Conservation (phyloP, 495 filamentous ascomycete species). For the Hypoxylon lienhwacheense region DNA sequence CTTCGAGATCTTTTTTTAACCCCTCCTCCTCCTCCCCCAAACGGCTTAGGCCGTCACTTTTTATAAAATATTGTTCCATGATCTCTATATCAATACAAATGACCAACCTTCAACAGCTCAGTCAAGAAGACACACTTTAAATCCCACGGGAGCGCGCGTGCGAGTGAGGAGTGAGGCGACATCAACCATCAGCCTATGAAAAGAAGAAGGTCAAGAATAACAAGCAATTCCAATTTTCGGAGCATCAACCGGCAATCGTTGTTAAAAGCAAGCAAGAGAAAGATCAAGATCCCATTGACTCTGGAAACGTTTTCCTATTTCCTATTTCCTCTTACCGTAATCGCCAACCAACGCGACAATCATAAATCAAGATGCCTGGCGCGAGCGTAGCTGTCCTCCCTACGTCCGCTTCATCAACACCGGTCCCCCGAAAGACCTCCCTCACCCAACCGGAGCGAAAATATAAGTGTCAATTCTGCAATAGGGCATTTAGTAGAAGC, state of each 20-base stretch:
- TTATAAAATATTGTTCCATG: constrained; percentile 50
- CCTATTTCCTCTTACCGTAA: no score
- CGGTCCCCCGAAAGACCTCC: constrained; percentile 62
- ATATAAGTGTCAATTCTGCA: constrained; percentile 99
- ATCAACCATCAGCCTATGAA: constrained; percentile 56
- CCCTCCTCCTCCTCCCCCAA: no score
- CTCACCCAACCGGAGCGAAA: constrained; percentile 81
- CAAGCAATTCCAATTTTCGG: constrained; percentile 28
- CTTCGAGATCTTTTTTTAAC: constrained; percentile 41
- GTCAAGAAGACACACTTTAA: constrained; percentile 64
- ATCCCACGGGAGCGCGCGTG: constrained; percentile 58
- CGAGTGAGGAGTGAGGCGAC: constrained; percentile 56
- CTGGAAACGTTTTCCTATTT: constrained; percentile 16
- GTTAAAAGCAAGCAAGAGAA: constrained; percentile 33
- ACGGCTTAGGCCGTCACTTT: constrained; percentile 38
- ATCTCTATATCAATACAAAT: constrained; percentile 58
- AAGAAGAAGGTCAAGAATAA: constrained; percentile 38
- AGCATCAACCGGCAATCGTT: constrained; percentile 40
- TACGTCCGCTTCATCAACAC: constrained; percentile 59
- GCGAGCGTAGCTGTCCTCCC: constrained; percentile 64
- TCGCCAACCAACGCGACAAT: constrained; percentile 49
- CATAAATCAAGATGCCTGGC: constrained; percentile 60
- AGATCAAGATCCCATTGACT: constrained; percentile 36
- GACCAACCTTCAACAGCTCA: constrained; percentile 53
- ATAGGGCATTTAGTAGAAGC: constrained; percentile 92